phyloP scores from a whole-genome alignment of 2,329 filamentous ascomycete species.

The Corinectria fuckeliana region DNA sequence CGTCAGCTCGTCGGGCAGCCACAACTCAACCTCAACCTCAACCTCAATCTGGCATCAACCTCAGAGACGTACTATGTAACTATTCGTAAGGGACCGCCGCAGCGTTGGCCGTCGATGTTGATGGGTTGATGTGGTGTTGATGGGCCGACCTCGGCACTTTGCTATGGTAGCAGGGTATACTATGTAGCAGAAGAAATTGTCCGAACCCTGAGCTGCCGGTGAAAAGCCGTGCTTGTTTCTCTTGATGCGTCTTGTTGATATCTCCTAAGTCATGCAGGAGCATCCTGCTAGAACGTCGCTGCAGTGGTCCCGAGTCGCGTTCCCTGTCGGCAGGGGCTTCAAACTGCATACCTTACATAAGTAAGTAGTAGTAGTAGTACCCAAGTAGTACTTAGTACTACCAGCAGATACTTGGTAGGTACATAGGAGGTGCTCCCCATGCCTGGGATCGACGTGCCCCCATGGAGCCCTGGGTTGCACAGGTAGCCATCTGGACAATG shows the following conservation, averaged over 20 bases:
- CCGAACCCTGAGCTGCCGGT: slow-evolving; percentile 11
- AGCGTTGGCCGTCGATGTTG: neutral
- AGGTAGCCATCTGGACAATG: slow-evolving; percentile 6
- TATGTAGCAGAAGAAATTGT: slow-evolving; percentile 8
- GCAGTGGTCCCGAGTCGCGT: slow-evolving; percentile 37
- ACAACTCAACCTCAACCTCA: no score
- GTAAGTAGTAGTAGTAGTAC: no score
- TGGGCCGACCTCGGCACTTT: neutral
- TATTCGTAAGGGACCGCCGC: no score
- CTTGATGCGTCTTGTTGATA: neutral
- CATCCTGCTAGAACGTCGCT: slow-evolving; percentile 22
- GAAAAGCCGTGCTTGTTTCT: slow-evolving; percentile 18
- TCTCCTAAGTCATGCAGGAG: slow-evolving; percentile 9
- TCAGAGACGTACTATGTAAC: neutral
- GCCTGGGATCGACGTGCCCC: slow-evolving; percentile 14
- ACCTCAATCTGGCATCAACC: no score
- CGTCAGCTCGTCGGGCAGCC: neutral
- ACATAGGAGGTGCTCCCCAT: slow-evolving; percentile 1
- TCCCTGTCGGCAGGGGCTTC: slow-evolving; percentile 26
- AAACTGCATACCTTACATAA: no score
- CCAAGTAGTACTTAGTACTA: no score
- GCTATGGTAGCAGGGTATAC: neutral
- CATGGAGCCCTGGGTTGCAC: neutral
- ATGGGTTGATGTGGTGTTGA: neutral
- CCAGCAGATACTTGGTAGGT: no score